Evolutionary conservation across 345 rosid species (phyloP).

Genomic region (Nasturtium officinale): DNA sequence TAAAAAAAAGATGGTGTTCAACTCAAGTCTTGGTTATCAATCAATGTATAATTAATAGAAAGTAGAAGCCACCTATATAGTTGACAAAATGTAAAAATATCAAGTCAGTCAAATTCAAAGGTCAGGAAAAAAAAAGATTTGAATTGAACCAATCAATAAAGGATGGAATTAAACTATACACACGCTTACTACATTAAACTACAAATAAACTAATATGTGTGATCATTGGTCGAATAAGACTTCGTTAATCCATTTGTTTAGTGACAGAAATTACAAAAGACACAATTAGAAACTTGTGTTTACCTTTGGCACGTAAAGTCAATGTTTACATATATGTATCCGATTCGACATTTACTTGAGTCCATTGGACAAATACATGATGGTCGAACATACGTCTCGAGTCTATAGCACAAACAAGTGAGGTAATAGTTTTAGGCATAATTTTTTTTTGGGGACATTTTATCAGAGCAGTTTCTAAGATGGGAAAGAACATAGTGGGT

Average conservation of each 20-base stretch:
- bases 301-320: constrained; percentile 20
- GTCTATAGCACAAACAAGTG: too few relatives aligned
- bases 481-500: too few relatives aligned
- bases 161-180: background rate
- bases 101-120: constrained; percentile 32
- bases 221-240: background rate
- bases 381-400: background rate
- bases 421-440: too few relatives aligned
- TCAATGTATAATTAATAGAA: background rate
- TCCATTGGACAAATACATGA: background rate
- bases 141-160: constrained; percentile 39
- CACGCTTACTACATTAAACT: background rate
- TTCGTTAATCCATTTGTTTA: background rate
- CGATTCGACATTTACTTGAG: constrained; percentile 1
- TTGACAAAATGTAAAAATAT: background rate
- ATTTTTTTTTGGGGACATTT: too few relatives aligned
- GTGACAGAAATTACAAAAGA: background rate
- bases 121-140: constrained; percentile 16
- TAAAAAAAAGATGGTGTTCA: background rate
- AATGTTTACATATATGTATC: constrained; percentile 13
- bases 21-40: background rate
- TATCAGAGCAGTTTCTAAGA: too few relatives aligned
- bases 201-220: background rate
- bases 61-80: background rate
- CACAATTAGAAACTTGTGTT: constrained; percentile 17